Evolutionary conservation across 306 rosid species (phyloP).

Genomic region (Cucumis sativus): Cucumber_9930_V3 NC_026657.2:1778001-1778500

Average conservation of each 20-base stretch:
- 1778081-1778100: background rate
- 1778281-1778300: constrained; percentile 70
- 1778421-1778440: constrained; percentile 80
- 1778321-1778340: background rate
- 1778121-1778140: background rate
- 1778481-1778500: constrained; percentile 64
- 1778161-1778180: background rate
- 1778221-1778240: constrained; percentile 21
- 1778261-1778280: constrained; percentile 63
- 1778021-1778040: background rate
- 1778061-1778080: background rate
- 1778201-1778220: background rate
- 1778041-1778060: background rate
- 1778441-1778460: constrained; percentile 77
- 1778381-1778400: constrained; percentile 78
- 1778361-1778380: background rate
- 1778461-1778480: constrained; percentile 73
- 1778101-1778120: background rate
- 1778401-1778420: constrained; percentile 69
- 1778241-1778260: constrained; percentile 83
- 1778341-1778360: background rate
- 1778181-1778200: background rate
- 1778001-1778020: background rate
- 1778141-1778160: background rate
- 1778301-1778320: background rate